Base-by-base conservation (phyloP, 495 filamentous ascomycete genomes). In the Penicillium desertorum region DNA sequence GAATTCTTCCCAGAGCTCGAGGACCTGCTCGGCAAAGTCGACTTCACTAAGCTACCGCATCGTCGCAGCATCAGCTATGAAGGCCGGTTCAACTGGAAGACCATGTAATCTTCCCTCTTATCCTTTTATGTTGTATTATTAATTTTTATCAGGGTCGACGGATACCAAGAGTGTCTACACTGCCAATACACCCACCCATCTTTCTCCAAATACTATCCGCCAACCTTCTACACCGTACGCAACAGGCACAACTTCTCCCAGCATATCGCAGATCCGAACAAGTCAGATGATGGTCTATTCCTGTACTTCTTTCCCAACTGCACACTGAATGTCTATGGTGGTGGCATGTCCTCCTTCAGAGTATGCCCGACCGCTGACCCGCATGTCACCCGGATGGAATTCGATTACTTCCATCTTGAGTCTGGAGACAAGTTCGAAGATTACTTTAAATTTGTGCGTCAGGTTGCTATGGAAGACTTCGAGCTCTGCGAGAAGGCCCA, bases 171-270 rank as follows among this genome's bases (percentile, higher is more conserved):
- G 66, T 86, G 83, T 57, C 71, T 86, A 14, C 83, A 86, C 60
- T 86, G 83, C 73, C 80, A 83, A 63, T 86, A 86, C 65, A 84
- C 83, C 0, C 83, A 86, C 55, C 83, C 83, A 0, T 82, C 81
- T 9, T 86, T 86, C 66, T 78, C 78, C 5, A 67, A 82, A 45
- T 79, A 71, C 63, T 86, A 86, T 37, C 83, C 83, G 5, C 79
- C 81, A 5, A 84, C 81, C 1, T 83, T 78, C 66, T 84, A 84
- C 65, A 68, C 74, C 10, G 81, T 86, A 11, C 75, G 76, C 49
- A 83, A 83, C 63, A 79, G 80, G 57, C 66, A 71, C 32, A 85
- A 84, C 60, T 84, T 84, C 66, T 81, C 76, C 3, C 80, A 81
- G 62, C 83, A 85, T 54, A 74, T 84, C 36, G 77, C 81, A 5